phyloP scores from a whole-genome alignment of 306 rosid genomes.

The Ochetophila trinervis region DNA sequence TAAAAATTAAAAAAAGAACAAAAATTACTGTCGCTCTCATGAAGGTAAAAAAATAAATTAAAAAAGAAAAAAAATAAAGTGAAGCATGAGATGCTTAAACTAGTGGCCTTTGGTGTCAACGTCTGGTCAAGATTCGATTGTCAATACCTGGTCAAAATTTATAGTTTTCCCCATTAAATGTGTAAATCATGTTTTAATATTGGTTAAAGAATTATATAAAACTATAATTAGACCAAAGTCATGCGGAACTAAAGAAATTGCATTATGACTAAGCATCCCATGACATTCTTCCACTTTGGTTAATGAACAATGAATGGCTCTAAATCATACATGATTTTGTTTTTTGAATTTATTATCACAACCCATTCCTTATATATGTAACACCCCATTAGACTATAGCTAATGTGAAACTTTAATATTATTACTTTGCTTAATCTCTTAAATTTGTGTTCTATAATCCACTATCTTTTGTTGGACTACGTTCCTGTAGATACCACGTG shows the following conservation, averaged over 20 bases:
- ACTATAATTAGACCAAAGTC: conserved; percentile 19
- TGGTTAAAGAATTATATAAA: conserved; percentile 9
- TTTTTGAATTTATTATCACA: no score
- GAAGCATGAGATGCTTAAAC: conserved; percentile 45
- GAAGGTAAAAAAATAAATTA: conserved; percentile 32
- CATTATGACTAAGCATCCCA: conserved; percentile 38
- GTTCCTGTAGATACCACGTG: no score
- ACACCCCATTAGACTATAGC: no score
- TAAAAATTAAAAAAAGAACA: conserved; percentile 9
- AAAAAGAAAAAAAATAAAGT: not conserved
- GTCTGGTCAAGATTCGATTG: conserved; percentile 33
- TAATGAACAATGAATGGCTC: conserved; percentile 13
- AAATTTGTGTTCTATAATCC: no score
- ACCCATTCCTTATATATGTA: no score
- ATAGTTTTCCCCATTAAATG: conserved; percentile 7
- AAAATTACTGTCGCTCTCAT: conserved; percentile 20
- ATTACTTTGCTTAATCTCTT: no score
- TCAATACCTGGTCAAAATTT: conserved; percentile 19
- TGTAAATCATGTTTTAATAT: not conserved
- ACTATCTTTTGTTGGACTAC: no score
- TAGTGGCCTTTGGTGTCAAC: conserved; percentile 35
- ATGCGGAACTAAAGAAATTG: conserved; percentile 28
- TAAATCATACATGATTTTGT: conserved; percentile 14
- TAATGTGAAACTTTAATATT: no score
- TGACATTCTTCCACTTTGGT: conserved; percentile 48